Evolutionary conservation across 345 rosid genomes (phyloP), one percentile per base, ranked within the genome.

Genomic region (Citrus glauca): DNA sequence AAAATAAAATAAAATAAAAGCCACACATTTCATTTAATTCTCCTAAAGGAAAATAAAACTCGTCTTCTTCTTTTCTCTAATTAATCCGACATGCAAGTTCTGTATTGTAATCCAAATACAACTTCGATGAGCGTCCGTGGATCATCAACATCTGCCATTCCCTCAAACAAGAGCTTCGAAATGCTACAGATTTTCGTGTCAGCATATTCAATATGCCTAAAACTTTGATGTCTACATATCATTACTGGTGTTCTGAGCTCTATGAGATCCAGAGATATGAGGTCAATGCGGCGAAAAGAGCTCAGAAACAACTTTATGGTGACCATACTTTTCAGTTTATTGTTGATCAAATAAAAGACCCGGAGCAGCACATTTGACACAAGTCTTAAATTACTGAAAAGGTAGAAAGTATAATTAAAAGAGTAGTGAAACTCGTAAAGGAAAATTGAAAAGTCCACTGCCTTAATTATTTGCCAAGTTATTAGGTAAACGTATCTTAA

Each of bases 61-160:
- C 3, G 50, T 45, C 50, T 11, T 45, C 48, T 42, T 2, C 50
- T 45, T 45, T 45, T 45, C 50, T 7, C 3, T 2, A 24, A 55
- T 4, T 10, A 30, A 60, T 4, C 7, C 4, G 62, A 62, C 77
- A 77, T 57, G 80, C 50, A 45, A 45, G 50, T 42, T 14, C 48
- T 10, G 48, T 35, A 84, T 6, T 82, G 63, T n/a, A 70, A 70
- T 32, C 57, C 83, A 25, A 77, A 68, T 48, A 84, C 84, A 9
- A 77, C 78, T 89, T 92, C n/a, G 93, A 94, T 73, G 93, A 90
- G 77, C 72, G 37, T 67, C 86, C 66, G 74, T 94, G 97, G 98
- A 79, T 92, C 25, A 82, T 78, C 55, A 87, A 85, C 77, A 79
- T 94, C 65, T 88, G 86, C 3, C 78, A 75, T 73, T 76, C 84